Evolutionary conservation across 345 rosid genomes (phyloP).

Genomic region (Dovyalis caffra): DNA sequence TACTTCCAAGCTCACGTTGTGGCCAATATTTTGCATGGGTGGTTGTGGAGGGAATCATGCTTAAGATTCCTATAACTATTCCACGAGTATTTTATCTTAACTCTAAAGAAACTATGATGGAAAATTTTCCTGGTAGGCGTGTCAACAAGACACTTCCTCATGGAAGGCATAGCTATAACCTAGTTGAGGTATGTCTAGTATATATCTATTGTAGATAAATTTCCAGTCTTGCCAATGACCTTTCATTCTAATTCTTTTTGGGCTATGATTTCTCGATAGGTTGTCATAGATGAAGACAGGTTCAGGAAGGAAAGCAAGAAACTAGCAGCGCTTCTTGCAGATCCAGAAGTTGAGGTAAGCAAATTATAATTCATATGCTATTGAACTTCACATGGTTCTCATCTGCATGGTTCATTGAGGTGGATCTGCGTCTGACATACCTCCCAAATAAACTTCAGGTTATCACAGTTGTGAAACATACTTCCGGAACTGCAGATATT

Average conservation of each 20-base stretch:
- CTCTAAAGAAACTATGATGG: slow-evolving; percentile 59
- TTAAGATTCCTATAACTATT: slow-evolving; percentile 73
- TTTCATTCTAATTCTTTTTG: slow-evolving; percentile 10
- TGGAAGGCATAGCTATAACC: slow-evolving; percentile 65
- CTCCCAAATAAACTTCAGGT: not conserved
- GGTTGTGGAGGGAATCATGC: slow-evolving; percentile 87
- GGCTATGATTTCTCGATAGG: slow-evolving; percentile 37
- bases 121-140: slow-evolving; percentile 72
- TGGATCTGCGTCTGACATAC: not conserved
- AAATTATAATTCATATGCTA: not conserved
- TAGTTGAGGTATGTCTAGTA: slow-evolving; percentile 62
- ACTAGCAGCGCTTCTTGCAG: slow-evolving; percentile 80
- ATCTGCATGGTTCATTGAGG: not conserved
- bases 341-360: slow-evolving; percentile 92
- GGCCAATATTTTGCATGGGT: slow-evolving; percentile 88
- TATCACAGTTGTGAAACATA: not conserved
- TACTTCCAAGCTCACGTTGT: slow-evolving; percentile 54
- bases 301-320: slow-evolving; percentile 68
- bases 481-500: not conserved
- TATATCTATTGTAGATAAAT: slow-evolving; percentile 17
- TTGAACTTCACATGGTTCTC: not conserved
- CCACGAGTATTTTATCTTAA: slow-evolving; percentile 83
- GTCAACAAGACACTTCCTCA: slow-evolving; percentile 88
- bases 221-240: slow-evolving; percentile 8
- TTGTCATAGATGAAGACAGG: slow-evolving; percentile 64